Evolutionary conservation across 1,139 yeast genomes (phyloP), one percentile per base, ranked within the genome.

Genomic region (Neolecta irregularis): DNA sequence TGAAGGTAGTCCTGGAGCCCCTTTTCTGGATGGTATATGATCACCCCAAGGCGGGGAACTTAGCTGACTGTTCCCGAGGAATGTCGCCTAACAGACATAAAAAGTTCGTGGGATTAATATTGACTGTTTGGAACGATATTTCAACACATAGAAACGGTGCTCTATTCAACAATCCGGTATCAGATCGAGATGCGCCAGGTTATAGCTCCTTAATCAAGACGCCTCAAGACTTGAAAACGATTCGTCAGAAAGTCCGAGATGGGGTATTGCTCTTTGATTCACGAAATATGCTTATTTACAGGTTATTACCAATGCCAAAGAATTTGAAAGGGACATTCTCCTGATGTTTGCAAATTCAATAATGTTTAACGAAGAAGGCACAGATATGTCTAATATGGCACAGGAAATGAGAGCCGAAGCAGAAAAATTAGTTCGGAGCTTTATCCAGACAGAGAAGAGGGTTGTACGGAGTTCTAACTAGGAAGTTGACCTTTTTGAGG

Each of bases 211-310:
- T 28, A 8, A 28, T 28, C 2, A 13, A 28, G 12, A 20, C 22
- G 20, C 31, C 31, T 20, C 20, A 23, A 16, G 31, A 28, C 22
- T 20, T 28, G 31, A 28, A 28, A n/a, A 20, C 21, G 7, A 28
- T 28, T 4, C 11, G 31, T 20, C 20, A 28, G 6, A 28, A 28
- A 7, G 22, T 28, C 13, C 31, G 31, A 6, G 31, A 28, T 28
- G 31, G 31, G 7, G 22, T 20, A n/a, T n/a, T n/a, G n/a, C n/a
- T n/a, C n/a, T n/a, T n/a, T n/a, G n/a, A n/a, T n/a, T n/a, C n/a
- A n/a, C n/a, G n/a, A n/a, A n/a, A n/a, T n/a, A n/a, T n/a, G n/a
- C n/a, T n/a, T n/a, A n/a, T n/a, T n/a, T n/a, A n/a, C n/a, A n/a
- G n/a, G n/a, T n/a, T n/a, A 28, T 28, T 28, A 28, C 19, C 12